These are phyloP conservation scores for Cyclotella atomus DNA, from an alignment of 108 stramenopile genomes.

Conservation along the genomic window DNA sequence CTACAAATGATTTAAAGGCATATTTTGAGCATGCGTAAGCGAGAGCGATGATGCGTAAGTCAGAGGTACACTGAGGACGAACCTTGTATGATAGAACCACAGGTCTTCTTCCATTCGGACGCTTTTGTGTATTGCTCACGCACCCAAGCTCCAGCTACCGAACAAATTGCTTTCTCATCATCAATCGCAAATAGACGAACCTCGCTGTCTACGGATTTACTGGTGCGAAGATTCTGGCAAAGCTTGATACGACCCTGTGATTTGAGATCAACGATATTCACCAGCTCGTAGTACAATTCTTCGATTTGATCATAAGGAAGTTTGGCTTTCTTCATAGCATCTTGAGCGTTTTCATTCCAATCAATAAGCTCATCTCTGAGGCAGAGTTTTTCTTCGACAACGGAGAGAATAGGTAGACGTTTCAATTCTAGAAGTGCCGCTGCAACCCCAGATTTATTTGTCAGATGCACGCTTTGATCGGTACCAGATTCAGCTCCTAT, in stretches of 20 bases:
- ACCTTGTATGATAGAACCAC: conserved; percentile 21
- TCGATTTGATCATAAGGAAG: conserved; percentile 33
- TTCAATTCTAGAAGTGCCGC: conserved; percentile 44
- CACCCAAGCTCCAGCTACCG: conserved; percentile 43
- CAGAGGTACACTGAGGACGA: no score
- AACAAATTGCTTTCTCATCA: conserved; percentile 41
- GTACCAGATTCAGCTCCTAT: neutral
- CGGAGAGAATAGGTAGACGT: conserved; percentile 55
- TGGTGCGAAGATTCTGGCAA: conserved; percentile 26
- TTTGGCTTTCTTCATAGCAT: conserved; percentile 23
- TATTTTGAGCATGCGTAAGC: no score
- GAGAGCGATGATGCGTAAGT: no score
- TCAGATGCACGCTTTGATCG: conserved; percentile 19
- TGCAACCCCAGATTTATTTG: conserved; percentile 33
- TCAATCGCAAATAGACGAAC: conserved; percentile 56
- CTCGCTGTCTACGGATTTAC: conserved; percentile 53
- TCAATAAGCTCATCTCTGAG: conserved; percentile 57
- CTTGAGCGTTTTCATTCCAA: conserved; percentile 53
- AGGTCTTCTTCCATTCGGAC: conserved; percentile 27
- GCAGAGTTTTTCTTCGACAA: conserved; percentile 70
- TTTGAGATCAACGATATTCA: conserved; percentile 32
- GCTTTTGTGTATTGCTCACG: conserved; percentile 39
- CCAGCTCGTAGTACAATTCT: conserved; percentile 35
- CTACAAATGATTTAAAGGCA: conserved; percentile 1
- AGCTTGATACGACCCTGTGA: conserved; percentile 44